Conservation (phyloP, 2,329 filamentous ascomycete species). For the Sporothrix inflata region DNA sequence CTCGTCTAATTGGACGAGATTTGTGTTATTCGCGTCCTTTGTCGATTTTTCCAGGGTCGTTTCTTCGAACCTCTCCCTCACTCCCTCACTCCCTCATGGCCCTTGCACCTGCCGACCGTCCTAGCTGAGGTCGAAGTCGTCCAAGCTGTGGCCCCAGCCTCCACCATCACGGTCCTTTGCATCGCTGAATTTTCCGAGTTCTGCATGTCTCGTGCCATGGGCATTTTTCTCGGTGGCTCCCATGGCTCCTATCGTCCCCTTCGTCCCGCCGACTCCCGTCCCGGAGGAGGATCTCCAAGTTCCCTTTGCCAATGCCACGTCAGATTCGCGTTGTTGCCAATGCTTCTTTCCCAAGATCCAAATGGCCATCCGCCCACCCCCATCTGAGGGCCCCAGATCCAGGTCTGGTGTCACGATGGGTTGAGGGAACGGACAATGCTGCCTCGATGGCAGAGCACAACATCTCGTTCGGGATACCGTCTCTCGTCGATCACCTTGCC, state of each 20-base stretch:
- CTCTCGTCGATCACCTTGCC: not conserved
- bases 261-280: not conserved
- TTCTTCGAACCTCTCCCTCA: not conserved
- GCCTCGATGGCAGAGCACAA: not conserved
- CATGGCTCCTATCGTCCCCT: not conserved
- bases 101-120: not conserved
- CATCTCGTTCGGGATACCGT: not conserved
- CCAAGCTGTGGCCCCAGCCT: not conserved
- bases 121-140: not conserved
- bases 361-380: not conserved
- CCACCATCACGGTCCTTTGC: not conserved
- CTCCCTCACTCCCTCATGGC: not conserved
- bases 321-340: not conserved
- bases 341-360: not conserved
- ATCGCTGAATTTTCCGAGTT: not conserved
- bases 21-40: not conserved
- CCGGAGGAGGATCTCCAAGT: not conserved
- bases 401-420: not conserved
- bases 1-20: conserved; percentile 11
- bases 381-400: not conserved
- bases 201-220: conserved; percentile 9
- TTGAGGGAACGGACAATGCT: not conserved
- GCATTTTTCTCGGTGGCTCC: not conserved
- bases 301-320: conserved; percentile 12
- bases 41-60: not conserved